Evolutionary conservation across 2,329 filamentous ascomycete genomes (phyloP), one percentile per base, ranked within the genome.

Genomic region (Colletotrichum melonis): DNA sequence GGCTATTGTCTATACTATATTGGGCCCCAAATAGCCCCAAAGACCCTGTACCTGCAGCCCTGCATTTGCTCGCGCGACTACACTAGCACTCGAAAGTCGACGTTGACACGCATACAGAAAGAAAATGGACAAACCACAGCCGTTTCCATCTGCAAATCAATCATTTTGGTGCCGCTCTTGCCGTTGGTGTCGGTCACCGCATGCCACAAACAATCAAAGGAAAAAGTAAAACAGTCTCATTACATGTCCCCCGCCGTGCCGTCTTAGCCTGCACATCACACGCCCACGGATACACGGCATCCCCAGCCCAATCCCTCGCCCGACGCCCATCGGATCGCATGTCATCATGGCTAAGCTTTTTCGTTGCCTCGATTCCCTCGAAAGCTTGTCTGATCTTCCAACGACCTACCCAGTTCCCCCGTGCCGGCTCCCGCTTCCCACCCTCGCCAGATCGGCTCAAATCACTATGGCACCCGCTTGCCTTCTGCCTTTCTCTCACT

Each of bases 341-440:
- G 60, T 60, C 71, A 73, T 70, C 46, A 38, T 38, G 35, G 71
- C 71, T 71, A 73, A 73, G 71, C 71, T 73, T 73, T 56, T 71
- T 73, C 52, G 56, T 70, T 71, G 67, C 67, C 60, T 66, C 71
- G 67, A 42, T 42, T 42, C 38, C 38, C 38, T 42, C 14, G 14
- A 42, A 73, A 71, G 71, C 71, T 73, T 73, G 71, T 73, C 71
- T 73, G 71, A 65, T 66, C 55, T 62, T 57, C 52, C 71, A 62
- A 67, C 67, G 42, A 60, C 52, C 52, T 65, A 16, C 49, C 71
- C 60, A 54, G 26, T 55, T 70, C 56, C 46, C 28, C 60, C 22
- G 22, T 73, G 42, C 38, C 67, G 54, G 59, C 30, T 63, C 57
- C 64, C 28, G 65, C 64, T 42, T 32, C 52, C 32, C 38, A 42